Base-by-base conservation (phyloP, 805 yeast species). In the Metschnikowia kofuensis region DNA sequence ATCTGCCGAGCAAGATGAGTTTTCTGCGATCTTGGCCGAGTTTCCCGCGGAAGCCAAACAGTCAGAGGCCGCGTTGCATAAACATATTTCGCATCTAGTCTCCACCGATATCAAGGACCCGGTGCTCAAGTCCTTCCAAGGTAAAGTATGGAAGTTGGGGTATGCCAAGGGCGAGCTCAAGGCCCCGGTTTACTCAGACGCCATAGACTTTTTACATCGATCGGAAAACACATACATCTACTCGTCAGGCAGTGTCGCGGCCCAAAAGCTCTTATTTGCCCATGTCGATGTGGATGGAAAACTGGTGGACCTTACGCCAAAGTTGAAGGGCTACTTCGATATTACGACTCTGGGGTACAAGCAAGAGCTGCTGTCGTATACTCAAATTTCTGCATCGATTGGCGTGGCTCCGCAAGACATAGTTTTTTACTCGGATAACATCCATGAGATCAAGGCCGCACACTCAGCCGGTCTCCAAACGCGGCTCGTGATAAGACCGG, bases 201-300 rank as follows among this genome's bases (percentile, higher is more conserved):
- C 94, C 0, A 74, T 87, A 40, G 67, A 68, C 0, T 77, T 79
- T 39, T 78, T 90, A 45, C 55, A 71, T 43, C 47, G 58, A 2
- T 53, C 58, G 0, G 47, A 55, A 12, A 68, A 69, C 2, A 69
- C 89, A 0, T 87, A 76, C 61, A 89, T 91, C 15, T 91, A 91
- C 67, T 89, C 97, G 0, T 87, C 96, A 28, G 98, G 98, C 0
- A 84, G 94, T 38, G 82, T 91, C 26, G 79, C 83, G 50, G 97
- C 97, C 0, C 98, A 91, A 59, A 85, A 84, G 58, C 69, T 91
- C 51, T 67, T 91, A 49, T 89, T 91, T 61, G 76, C 75, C 0
- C 78, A 87, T 62, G 91, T 87, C 9, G 69, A 69, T 45, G 48
- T 53, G 31, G 46, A 43, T 11, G 67, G 69, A 4, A 66, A 66